Base-by-base conservation (phyloP, 1,284 basidiomycete species). In the Lentinus polychrous region DNA sequence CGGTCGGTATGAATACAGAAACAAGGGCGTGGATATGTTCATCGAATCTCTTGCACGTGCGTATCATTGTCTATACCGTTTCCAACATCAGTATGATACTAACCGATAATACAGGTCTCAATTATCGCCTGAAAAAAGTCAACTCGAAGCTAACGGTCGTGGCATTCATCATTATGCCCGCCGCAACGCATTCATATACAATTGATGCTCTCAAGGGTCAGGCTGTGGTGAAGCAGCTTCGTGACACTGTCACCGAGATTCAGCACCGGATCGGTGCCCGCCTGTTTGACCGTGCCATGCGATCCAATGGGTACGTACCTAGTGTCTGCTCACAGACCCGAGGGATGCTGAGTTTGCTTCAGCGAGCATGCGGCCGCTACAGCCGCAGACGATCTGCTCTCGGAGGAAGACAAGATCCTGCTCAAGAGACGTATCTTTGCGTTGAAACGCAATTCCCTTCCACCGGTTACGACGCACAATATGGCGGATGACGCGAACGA, bases 21-120 rank as follows among this genome's bases (percentile, higher is more conserved):
- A 99, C 76, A 99, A 99, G 75, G 95, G 95, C 58, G 93, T 97
- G 38, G 95, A 99, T 67, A 96, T 99, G 94, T 99, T 97, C 67
- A 94, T 99, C 61, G 95, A 99, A 71, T 82, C 89, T 23, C 81
- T 99, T 49, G 94, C 95, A 24, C 88, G 93, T 80, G 57, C 44
- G 78, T 65, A 27, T 27, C 10, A 10, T 27, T 20, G 23, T 34
- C 15, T 11, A 20, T 45, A 35, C 20, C 47, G 22, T 18, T 46
- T 41, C 36, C 46, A 39, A 31, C 20, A 22, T 41, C 12, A 27
- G 22, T 36, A 15, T 27, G 24, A n/a, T 31, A 17, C 14, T 50
- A 45, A 41, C 45, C 40, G 10, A 12, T 48, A 23, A 3, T 42
- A 10, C 53, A 81, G 79, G 79, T 44, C 77, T 97, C 46, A 98